phyloP scores from a whole-genome alignment of 495 filamentous ascomycete genomes.

The Aspergillus ellipticus region DNA sequence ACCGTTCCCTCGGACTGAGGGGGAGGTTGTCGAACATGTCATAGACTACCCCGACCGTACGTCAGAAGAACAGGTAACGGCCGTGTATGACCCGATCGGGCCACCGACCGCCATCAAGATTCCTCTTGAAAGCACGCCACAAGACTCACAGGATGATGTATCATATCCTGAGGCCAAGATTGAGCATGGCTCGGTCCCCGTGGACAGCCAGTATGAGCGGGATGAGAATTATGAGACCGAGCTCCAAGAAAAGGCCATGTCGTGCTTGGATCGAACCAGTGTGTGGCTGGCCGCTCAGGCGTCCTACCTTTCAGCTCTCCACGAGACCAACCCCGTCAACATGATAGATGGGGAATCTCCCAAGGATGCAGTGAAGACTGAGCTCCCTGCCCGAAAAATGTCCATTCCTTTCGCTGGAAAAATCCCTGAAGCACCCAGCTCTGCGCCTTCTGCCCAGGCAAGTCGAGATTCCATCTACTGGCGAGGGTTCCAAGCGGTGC shows the following conservation, averaged over 20 bases:
- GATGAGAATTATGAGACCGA: conserved; percentile 66
- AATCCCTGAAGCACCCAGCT: neutral
- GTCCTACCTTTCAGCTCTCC: conserved; percentile 70
- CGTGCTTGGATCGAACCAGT: conserved; percentile 72
- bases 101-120: conserved; percentile 61
- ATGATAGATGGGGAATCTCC: conserved; percentile 35
- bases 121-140: conserved; percentile 24
- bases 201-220: conserved; percentile 55
- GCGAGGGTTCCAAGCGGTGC: conserved; percentile 75
- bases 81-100: conserved; percentile 49
- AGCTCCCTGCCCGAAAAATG: conserved; percentile 55
- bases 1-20: conserved; percentile 58
- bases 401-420: conserved; percentile 21
- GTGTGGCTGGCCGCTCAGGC: conserved; percentile 78
- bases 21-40: conserved; percentile 61
- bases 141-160: conserved; percentile 18
- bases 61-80: conserved; percentile 42
- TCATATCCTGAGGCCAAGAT: conserved; percentile 34
- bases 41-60: conserved; percentile 56
- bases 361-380: conserved; percentile 15
- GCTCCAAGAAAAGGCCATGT: conserved; percentile 59
- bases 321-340: conserved; percentile 57
- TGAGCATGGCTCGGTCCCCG: conserved; percentile 33
- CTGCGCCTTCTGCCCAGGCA: conserved; percentile 27
- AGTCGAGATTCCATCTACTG: conserved; percentile 82